Evolutionary conservation across 1,139 yeast species (phyloP).

Genomic region (Dujonia santamariae): DNA sequence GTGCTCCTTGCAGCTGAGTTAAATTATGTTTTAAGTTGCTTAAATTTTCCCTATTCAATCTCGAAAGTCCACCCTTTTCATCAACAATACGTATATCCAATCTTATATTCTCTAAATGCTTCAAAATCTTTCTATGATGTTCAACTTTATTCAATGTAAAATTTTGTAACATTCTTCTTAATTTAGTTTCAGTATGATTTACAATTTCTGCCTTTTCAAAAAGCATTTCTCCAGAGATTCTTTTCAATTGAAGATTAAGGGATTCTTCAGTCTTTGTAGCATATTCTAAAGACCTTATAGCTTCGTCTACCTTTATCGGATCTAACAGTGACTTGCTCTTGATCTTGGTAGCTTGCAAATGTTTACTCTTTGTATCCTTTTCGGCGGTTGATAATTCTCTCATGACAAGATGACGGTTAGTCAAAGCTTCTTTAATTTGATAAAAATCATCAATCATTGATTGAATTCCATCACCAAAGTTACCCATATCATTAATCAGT

Average conservation of each 20-base stretch:
- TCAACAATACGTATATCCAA: conserved; percentile 76
- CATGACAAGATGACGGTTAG: conserved; percentile 90
- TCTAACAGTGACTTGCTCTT: conserved; percentile 75
- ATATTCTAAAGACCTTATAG: conserved; percentile 71
- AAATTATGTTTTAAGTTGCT: conserved; percentile 44
- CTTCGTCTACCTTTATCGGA: conserved; percentile 89
- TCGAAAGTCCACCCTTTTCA: conserved; percentile 74
- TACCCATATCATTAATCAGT: conserved; percentile 71
- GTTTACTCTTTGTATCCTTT: conserved; percentile 65
- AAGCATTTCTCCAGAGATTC: conserved; percentile 85
- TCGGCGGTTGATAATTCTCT: conserved; percentile 83
- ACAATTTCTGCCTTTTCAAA: conserved; percentile 63
- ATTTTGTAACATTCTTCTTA: conserved; percentile 53
- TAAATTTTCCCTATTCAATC: conserved; percentile 74
- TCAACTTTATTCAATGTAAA: conserved; percentile 75
- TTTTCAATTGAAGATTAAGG: conserved; percentile 67
- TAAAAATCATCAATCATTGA: conserved; percentile 72
- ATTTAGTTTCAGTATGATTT: conserved; percentile 52
- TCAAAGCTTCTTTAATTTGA: conserved; percentile 86
- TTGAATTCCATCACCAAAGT: conserved; percentile 72
- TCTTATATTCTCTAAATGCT: conserved; percentile 72
- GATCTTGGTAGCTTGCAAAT: conserved; percentile 69
- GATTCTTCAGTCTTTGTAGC: conserved; percentile 80
- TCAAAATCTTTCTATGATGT: conserved; percentile 78
- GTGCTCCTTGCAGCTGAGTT: conserved; percentile 46